phyloP scores from a whole-genome alignment of 2,329 filamentous ascomycete genomes.

The Exophiala mesophila region DNA sequence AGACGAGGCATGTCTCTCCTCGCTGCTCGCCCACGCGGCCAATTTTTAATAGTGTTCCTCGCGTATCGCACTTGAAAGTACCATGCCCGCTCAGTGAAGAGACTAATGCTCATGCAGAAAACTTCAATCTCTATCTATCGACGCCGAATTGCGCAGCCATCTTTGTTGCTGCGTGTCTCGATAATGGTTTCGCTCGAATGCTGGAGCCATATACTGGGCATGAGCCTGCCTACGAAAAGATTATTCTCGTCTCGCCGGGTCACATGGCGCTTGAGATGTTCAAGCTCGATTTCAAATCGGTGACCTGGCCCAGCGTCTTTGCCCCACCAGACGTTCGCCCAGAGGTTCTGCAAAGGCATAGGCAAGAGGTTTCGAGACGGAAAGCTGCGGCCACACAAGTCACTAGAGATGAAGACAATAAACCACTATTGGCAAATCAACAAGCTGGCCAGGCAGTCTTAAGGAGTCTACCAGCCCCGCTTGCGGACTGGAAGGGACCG shows the following conservation, averaged over 20 bases:
- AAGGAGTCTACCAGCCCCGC: too few species aligned
- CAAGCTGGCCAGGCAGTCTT: too few species aligned
- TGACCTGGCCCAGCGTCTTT: conserved; percentile 9
- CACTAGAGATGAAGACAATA: too few species aligned
- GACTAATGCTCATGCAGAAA: conserved; percentile 18
- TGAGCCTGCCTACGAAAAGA: conserved; percentile 16
- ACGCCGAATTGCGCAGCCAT: conserved; percentile 24
- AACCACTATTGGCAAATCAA: too few species aligned
- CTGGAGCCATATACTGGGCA: conserved; percentile 24
- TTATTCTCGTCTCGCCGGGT: conserved; percentile 22
- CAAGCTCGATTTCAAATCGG: conserved; percentile 1
- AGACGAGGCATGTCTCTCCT: too few species aligned
- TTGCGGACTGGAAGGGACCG: too few species aligned
- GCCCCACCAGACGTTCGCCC: not conserved
- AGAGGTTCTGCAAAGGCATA: not conserved
- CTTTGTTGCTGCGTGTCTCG: conserved; percentile 23
- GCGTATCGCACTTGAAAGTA: too few species aligned
- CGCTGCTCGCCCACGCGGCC: too few species aligned
- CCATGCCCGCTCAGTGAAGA: too few species aligned
- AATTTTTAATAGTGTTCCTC: too few species aligned
- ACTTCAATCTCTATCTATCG: conserved; percentile 23
- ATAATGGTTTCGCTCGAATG: conserved; percentile 25
- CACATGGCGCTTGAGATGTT: conserved; percentile 17
- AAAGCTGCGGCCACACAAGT: too few species aligned
- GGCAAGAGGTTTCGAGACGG: too few species aligned